Evolutionary conservation across 257 asterid species (phyloP).

Genomic region (Petunia axillaris): DNA sequence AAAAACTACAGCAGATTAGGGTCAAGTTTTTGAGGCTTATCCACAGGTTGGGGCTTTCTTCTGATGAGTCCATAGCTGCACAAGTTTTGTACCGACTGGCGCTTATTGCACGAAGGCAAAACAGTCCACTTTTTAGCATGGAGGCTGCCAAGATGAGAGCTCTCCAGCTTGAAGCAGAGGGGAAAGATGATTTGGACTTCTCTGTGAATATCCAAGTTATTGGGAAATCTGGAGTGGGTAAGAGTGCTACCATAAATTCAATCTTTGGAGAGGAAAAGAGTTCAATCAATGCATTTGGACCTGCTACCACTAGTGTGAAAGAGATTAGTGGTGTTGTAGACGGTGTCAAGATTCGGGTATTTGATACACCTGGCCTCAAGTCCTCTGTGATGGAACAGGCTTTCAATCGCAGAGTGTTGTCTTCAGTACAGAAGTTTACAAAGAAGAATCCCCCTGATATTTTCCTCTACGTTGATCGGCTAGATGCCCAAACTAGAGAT

Average conservation of each 20-base stretch:
- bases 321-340: constrained; percentile 60
- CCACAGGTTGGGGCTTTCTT: constrained; percentile 71
- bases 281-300: constrained; percentile 67
- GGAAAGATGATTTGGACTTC: constrained; percentile 62
- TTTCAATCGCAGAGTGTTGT: constrained; percentile 57
- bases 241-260: constrained; percentile 89
- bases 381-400: constrained; percentile 79
- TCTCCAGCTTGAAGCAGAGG: constrained; percentile 67
- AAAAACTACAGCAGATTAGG: constrained; percentile 72
- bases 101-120: constrained; percentile 82
- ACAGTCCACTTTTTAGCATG: constrained; percentile 58
- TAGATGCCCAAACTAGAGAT: constrained; percentile 89
- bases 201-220: constrained; percentile 76
- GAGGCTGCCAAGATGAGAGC: constrained; percentile 82
- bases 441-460: constrained; percentile 82
- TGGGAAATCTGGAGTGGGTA: constrained; percentile 96
- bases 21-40: constrained; percentile 91
- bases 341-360: constrained; percentile 74
- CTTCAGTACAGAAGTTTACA: constrained; percentile 65
- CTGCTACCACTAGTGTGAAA: constrained; percentile 61
- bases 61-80: constrained; percentile 79
- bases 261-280: constrained; percentile 79
- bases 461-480: constrained; percentile 82
- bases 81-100: constrained; percentile 84
- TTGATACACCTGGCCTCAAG: constrained; percentile 90